Evolutionary conservation across 2,329 filamentous ascomycete species (phyloP), one percentile per base, ranked within the genome.

Genomic region (Aspergillus tanneri): DNA sequence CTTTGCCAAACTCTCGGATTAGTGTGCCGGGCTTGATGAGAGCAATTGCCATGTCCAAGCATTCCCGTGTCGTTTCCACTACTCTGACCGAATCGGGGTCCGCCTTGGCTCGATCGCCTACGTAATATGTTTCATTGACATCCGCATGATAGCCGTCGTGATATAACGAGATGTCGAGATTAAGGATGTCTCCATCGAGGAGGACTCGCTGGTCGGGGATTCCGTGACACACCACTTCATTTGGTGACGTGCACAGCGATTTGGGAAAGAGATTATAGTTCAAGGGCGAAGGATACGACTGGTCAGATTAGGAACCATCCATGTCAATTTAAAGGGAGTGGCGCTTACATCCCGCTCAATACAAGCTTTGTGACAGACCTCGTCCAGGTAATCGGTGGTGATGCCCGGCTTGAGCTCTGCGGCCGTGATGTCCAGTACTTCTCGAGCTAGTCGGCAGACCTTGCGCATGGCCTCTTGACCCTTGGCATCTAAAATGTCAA

Each of bases 171-270:
- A 96, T 87, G 61, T 96, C 91, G 54, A 96, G 88, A 71, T 96
- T 96, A 61, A 96, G 75, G 54, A 96, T 96, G 65, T 96, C 91
- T 52, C 91, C 91, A 59, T 96, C 90, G 46, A 88, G 71, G 3
- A 96, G 79, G 5, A 86, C 75, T 49, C 90, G 83, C 66, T 92
- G 83, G 65, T 96, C 91, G 8, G 91, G 91, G 54, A 96, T 96
- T 28, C 91, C 91, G 76, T 96, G 91, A 76, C 91, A 96, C 66
- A 96, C 95, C 56, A 95, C 86, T 72, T 96, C 91, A 75, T 96
- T 96, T 18, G 86, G 74, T 5, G 90, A 95, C 5, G 90, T 96
- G 72, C 91, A 96, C 54, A 95, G 85, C 0, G 91, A 96, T 75
- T 96, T 96, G 58, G 91, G 91, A 72, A 96, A 96, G 69, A 88